Percentiles rank a stretch among this genome's conserved stretches.
Conservation (phyloP, 2,329 filamentous ascomycete species). For the Neophaeococcomyces mojaviensis region DNA sequence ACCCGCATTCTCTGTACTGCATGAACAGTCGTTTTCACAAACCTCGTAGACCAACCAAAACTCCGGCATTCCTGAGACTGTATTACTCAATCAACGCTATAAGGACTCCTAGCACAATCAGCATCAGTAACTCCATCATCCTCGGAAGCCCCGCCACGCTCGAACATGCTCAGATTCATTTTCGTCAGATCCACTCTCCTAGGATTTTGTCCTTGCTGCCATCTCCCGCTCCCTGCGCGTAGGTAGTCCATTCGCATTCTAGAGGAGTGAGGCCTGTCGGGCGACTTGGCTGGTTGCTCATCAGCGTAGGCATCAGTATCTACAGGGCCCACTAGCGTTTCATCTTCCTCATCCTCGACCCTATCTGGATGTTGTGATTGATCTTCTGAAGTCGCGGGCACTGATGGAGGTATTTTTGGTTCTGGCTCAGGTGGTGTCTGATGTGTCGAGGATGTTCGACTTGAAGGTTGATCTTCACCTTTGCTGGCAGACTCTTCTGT, state of each 20-base stretch:
- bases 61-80: too few relatives aligned
- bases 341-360: neutral
- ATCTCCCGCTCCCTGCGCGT: neutral
- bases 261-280: neutral
- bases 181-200: neutral
- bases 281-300: neutral
- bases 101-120: slow-evolving; percentile 1
- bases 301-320: neutral
- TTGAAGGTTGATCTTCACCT: too few relatives aligned
- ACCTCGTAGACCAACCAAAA: too few relatives aligned
- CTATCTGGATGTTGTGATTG: too few relatives aligned
- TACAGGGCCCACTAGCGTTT: too few relatives aligned
- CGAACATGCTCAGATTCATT: neutral
- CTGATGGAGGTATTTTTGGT: too few relatives aligned
- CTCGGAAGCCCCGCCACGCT: neutral
- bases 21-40: too few relatives aligned
- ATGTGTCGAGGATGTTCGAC: too few relatives aligned
- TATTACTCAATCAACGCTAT: slow-evolving; percentile 5
- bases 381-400: too few relatives aligned
- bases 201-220: neutral
- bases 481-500: too few relatives aligned
- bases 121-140: neutral
- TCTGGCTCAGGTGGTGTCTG: too few relatives aligned
- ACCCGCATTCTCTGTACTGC: too few relatives aligned
- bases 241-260: neutral